Conservation (phyloP, 345 rosid genomes). For the Populus nigra region DNA sequence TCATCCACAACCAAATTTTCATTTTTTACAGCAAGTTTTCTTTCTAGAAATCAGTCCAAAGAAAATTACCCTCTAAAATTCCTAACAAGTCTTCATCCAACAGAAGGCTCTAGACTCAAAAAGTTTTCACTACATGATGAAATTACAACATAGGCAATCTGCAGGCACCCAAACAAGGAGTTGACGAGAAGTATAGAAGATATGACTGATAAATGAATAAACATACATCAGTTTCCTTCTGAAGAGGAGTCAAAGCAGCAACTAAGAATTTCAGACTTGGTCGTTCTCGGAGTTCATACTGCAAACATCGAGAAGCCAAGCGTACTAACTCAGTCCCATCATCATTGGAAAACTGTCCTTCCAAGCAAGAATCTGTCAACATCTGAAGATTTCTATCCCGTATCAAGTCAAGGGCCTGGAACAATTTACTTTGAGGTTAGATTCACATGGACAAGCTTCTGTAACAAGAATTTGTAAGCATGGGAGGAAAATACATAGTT, state of each 20-base stretch:
- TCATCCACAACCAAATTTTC: not conserved
- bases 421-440: slow-evolving; percentile 14
- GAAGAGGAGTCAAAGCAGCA: slow-evolving; percentile 78
- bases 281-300: slow-evolving; percentile 88
- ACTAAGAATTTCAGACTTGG: slow-evolving; percentile 78
- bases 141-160: not conserved
- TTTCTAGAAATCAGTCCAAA: not conserved
- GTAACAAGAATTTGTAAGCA: not conserved
- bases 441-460: not conserved
- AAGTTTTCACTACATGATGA: not conserved
- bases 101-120: not conserved
- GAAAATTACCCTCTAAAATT: not conserved
- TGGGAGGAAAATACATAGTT: not conserved
- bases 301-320: slow-evolving; percentile 87
- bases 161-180: not conserved
- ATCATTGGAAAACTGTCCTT: slow-evolving; percentile 76
- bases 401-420: slow-evolving; percentile 92
- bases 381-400: slow-evolving; percentile 82
- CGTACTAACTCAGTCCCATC: slow-evolving; percentile 91
- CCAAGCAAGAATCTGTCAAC: slow-evolving; percentile 89
- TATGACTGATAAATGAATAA: slow-evolving; percentile 18
- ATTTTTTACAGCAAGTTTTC: not conserved
- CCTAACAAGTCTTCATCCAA: not conserved
- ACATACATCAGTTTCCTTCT: slow-evolving; percentile 74
- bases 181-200: not conserved